Conservation (phyloP, 305 asterid genomes). For the Fraxinus platypoda region DNA sequence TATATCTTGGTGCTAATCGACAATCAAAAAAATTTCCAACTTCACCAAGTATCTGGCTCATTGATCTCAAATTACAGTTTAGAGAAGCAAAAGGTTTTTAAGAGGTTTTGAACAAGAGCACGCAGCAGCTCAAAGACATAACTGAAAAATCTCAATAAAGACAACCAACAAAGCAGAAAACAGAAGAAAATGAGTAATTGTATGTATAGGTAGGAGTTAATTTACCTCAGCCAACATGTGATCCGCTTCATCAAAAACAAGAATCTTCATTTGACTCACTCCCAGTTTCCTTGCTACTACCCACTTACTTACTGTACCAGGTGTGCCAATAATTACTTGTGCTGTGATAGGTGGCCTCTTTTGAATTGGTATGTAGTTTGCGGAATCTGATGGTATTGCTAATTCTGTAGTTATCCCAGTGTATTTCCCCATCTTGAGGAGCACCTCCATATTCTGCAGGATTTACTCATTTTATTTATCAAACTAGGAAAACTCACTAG, state of each 20-base stretch:
- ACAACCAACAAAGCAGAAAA: neutral
- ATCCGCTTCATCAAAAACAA: conserved; percentile 96
- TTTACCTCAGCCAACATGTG: conserved; percentile 86
- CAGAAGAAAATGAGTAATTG: neutral
- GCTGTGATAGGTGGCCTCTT: conserved; percentile 64
- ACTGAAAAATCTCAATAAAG: neutral
- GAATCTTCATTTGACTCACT: conserved; percentile 72
- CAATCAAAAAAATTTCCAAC: neutral
- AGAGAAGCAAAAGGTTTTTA: neutral
- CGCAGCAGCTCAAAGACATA: neutral
- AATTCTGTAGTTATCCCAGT: conserved; percentile 72
- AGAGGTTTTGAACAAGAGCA: neutral
- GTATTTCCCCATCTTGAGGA: conserved; percentile 84
- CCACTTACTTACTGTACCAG: conserved; percentile 85
- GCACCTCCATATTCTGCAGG: conserved; percentile 83
- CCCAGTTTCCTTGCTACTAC: conserved; percentile 63
- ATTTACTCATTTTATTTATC: conserved; percentile 14
- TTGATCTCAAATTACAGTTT: conserved; percentile 15
- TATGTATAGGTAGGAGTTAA: conserved; percentile 12
- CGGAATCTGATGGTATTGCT: conserved; percentile 58
- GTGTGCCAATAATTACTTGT: conserved; percentile 90
- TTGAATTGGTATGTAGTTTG: conserved; percentile 48
- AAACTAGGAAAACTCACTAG: conserved; percentile 7
- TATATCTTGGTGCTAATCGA: neutral
- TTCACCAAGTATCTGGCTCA: conserved; percentile 15